These are phyloP conservation scores for Cladosporium sp. DNA, from an alignment of 2,329 filamentous ascomycete species.

Conservation along the genomic window DNA sequence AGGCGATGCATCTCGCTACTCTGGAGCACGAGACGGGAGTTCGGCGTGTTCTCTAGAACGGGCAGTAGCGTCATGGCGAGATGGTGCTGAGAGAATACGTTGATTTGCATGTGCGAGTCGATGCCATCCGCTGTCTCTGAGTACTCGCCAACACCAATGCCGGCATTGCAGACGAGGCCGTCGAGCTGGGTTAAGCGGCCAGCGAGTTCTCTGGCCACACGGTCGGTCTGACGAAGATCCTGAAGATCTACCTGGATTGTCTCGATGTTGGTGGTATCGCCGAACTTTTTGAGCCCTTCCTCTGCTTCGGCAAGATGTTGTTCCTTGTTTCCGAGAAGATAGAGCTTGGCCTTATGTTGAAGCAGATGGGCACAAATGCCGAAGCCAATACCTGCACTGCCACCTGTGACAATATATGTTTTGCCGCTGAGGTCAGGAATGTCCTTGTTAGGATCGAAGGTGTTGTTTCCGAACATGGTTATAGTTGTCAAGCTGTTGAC, in stretches of 20 bases:
- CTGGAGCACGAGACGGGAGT: constrained; percentile 47
- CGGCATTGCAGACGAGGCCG: constrained; percentile 47
- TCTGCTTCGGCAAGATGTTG: constrained; percentile 45
- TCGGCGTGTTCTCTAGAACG: constrained; percentile 40
- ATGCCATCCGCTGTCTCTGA: constrained; percentile 48
- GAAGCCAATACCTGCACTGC: constrained; percentile 34
- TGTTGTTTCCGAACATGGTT: constrained; percentile 16
- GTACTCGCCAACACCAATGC: constrained; percentile 48
- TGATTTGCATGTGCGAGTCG: constrained; percentile 49
- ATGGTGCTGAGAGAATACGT: constrained; percentile 49
- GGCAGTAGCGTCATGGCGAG: constrained; percentile 46
- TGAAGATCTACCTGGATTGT: constrained; percentile 46
- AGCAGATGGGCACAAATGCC: constrained; percentile 52
- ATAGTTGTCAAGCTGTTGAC: background rate
- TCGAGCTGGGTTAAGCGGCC: constrained; percentile 42
- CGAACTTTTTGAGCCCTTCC: constrained; percentile 40
- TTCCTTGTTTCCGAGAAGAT: constrained; percentile 48
- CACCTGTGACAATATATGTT: constrained; percentile 24
- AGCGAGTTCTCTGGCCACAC: constrained; percentile 42
- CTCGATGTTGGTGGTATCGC: constrained; percentile 43
- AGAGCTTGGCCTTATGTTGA: constrained; percentile 47
- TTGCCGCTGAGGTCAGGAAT: constrained; percentile 26
- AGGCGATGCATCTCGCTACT: constrained; percentile 47
- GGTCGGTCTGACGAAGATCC: constrained; percentile 42
- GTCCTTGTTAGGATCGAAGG: constrained; percentile 23